Evolutionary conservation across 805 yeast species (phyloP).

Genomic region (Priceomyces fermenticarens): DNA sequence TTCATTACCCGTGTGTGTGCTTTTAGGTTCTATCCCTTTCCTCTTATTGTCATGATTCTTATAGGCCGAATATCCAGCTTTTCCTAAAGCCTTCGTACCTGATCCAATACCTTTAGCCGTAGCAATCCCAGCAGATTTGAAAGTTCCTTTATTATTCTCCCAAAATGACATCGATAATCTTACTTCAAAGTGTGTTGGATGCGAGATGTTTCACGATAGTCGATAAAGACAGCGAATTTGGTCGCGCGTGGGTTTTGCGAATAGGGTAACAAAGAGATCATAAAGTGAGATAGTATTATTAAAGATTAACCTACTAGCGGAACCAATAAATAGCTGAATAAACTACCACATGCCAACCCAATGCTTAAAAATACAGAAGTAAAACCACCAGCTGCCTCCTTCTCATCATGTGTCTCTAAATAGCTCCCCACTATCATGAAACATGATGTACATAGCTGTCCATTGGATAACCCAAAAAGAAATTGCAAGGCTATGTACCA

Average conservation of each 20-base stretch:
- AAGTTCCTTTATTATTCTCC: slow-evolving; percentile 48
- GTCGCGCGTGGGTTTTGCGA: neutral
- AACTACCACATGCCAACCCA: slow-evolving; percentile 78
- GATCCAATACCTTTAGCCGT: slow-evolving; percentile 50
- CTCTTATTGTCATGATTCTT: slow-evolving; percentile 36
- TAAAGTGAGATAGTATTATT: no score
- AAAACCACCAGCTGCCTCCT: slow-evolving; percentile 93
- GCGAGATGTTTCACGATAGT: no score
- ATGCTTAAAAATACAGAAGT: slow-evolving; percentile 74
- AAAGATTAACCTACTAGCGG: slow-evolving; percentile 17
- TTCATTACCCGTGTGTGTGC: slow-evolving; percentile 8
- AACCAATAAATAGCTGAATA: slow-evolving; percentile 69
- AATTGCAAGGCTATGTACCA: slow-evolving; percentile 71
- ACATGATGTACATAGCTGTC: slow-evolving; percentile 76
- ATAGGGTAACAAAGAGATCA: neutral
- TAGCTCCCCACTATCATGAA: slow-evolving; percentile 71
- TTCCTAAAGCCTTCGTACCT: slow-evolving; percentile 47
- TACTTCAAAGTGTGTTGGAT: neutral
- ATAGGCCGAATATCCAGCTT: slow-evolving; percentile 51
- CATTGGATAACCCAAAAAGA: slow-evolving; percentile 81
- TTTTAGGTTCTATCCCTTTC: slow-evolving; percentile 14
- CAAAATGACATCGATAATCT: slow-evolving; percentile 17
- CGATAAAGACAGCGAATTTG: no score
- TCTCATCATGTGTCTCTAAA: slow-evolving; percentile 61
- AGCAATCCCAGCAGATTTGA: slow-evolving; percentile 48